Evolutionary conservation across 139 green algal genomes (phyloP), one percentile per base, ranked within the genome.

Genomic region (Chlorella sp.): DNA sequence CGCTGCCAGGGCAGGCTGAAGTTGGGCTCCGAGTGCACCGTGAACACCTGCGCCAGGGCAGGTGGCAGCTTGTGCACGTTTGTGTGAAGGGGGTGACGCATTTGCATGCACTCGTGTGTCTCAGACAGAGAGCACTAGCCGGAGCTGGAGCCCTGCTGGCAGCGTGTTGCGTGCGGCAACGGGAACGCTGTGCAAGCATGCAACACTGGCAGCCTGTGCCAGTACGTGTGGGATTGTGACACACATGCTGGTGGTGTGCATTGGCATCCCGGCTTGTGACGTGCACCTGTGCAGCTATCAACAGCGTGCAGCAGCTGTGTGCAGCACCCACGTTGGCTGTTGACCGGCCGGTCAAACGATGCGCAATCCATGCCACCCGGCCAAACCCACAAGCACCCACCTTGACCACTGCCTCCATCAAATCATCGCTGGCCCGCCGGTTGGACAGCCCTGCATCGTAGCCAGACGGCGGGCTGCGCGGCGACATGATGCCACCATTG

Each of bases 1-100:
- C 97, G 95, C 92, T 99, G 97, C 98, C 98, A 99, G 11, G 98
- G 98, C 88, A 99, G 93, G 7, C 89, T 96, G 89, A 96, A 99
- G 93, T 99, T 99, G 76, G 97, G 98, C 94, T 99, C 97, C 0
- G 92, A 76, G 92, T 90, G 86, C 84, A 94, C 78, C 19, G 91
- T 94, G 80, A 95, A 94, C 36, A 94, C 92, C 89, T 93, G 86
- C 39, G 19, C 32, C 18, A 37, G 76, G 76, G 0, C 34, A 3
- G 40, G 14, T 68, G 60, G 2, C 64, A 71, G 64, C 22, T 26
- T 71, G 64, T 26, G 48, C 21, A 71, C 24, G 64, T 2, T 32
- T 71, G 64, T 71, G 21, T 40, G 73, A n/a, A n/a, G n/a, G n/a
- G n/a, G 3, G n/a, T 19, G 73, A 24, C n/a, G 36, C 28, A 30